These are phyloP conservation scores for Candida tunisiensis DNA, from an alignment of 1,139 yeast species.

Conservation along the genomic window DNA sequence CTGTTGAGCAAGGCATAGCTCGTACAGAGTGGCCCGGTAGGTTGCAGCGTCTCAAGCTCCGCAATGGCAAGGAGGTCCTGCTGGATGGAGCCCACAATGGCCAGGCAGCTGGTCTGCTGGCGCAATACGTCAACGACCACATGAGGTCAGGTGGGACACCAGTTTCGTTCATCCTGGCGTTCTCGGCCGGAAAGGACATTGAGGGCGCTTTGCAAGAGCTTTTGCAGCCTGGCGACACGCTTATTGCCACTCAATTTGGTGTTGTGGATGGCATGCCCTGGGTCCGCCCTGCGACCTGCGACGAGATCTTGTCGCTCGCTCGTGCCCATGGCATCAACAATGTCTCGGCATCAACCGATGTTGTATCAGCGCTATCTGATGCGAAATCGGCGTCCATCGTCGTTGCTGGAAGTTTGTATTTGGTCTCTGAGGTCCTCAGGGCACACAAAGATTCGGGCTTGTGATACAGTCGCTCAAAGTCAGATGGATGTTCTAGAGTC, in stretches of 20 bases:
- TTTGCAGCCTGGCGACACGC: slow-evolving; percentile 31
- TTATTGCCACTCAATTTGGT: slow-evolving; percentile 47
- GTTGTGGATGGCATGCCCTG: slow-evolving; percentile 86
- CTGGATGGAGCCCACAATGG: slow-evolving; percentile 92
- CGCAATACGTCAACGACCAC: slow-evolving; percentile 22
- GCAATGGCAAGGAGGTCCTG: slow-evolving; percentile 23
- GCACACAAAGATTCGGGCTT: no score
- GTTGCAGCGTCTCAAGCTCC: slow-evolving; percentile 31
- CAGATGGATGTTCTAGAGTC: no score
- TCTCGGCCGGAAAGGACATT: slow-evolving; percentile 58
- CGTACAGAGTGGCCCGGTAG: slow-evolving; percentile 25
- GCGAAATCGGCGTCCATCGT: neutral
- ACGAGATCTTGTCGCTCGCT: slow-evolving; percentile 9
- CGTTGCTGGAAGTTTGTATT: slow-evolving; percentile 8
- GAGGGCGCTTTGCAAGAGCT: slow-evolving; percentile 35
- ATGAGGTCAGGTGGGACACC: slow-evolving; percentile 11
- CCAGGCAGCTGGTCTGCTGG: slow-evolving; percentile 61
- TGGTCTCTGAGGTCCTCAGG: slow-evolving; percentile 8
- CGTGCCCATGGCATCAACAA: neutral
- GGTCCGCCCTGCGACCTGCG: slow-evolving; percentile 38
- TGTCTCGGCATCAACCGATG: neutral
- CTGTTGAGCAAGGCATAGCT: slow-evolving; percentile 33
- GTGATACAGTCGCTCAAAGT: no score
- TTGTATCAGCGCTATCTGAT: neutral
- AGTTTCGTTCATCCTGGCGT: slow-evolving; percentile 50